Base-by-base conservation (phyloP, 2,329 filamentous ascomycete genomes). In the Thelonectria rubi region DNA sequence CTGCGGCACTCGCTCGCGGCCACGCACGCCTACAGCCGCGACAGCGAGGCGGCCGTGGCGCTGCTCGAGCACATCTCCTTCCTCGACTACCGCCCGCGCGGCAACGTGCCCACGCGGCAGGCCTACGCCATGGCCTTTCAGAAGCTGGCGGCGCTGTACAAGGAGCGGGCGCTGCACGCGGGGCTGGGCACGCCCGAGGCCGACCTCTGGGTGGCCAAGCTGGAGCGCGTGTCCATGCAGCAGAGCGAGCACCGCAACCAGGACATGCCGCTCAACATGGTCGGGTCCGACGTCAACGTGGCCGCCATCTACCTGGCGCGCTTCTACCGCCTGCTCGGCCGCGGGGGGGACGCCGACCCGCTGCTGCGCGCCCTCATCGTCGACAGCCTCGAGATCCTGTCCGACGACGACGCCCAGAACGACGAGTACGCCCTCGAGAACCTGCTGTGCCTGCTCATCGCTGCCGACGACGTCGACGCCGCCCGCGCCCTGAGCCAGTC, bases 391-490 rank as follows among this genome's bases (percentile, higher is more conserved):
- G 72, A 73, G 2, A 76, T 80, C 5, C 63, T 80, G 1, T 75
- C 76, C 0, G 79, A 80, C 32, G 74, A 77, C 9, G 79, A 81
- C 58, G 77, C 76, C 2, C 72, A 75, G 15, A 81, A 81, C 47
- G 79, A 80, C 60, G 74, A 76, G 32, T 80, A 76, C 34, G 78
- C 78, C 5, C 70, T 80, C 2, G 77, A 79, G 56, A 80, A 80
- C 52, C 73, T 80, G 12, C 71, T 79, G 1, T 74, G 74, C 1
- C 74, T 77, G 2, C 73, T 81, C 52, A 73, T 79, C 42, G 79
- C 79, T 0, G 74, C 76, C 7, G 71, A 74, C 18, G 78, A 80
- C 50, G 65, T 73, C 4, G 67, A 69, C 1, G 77, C 79, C 20
- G 78, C 79, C 5, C 63, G 66, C 3, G 75, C 77, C 0, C 68